phyloP scores from a whole-genome alignment of 495 filamentous ascomycete species.

The Neurospora sp. region DNA sequence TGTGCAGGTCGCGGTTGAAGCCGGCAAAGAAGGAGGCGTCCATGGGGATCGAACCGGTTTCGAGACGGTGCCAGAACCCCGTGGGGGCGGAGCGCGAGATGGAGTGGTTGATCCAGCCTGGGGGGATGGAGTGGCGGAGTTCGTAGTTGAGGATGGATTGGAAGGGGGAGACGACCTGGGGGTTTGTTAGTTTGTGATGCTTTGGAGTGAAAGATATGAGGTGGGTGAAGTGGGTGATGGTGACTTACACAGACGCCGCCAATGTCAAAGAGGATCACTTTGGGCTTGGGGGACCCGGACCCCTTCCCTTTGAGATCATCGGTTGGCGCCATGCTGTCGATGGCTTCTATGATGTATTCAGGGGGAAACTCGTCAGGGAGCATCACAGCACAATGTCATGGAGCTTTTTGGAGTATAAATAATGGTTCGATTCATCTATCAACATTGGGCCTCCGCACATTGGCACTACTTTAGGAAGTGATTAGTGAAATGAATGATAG shows the following conservation, averaged over 20 bases:
- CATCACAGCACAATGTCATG: not conserved
- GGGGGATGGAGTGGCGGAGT: slow-evolving; percentile 57
- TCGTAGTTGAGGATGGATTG: slow-evolving; percentile 90
- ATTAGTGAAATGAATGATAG: not conserved
- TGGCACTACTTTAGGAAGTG: not conserved
- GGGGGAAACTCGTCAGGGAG: slow-evolving; percentile 12
- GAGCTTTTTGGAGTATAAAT: not conserved
- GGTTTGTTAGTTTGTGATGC: slow-evolving; percentile 4
- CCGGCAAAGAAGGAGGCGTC: slow-evolving; percentile 63
- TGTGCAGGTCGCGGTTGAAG: slow-evolving; percentile 65
- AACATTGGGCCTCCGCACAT: not conserved
- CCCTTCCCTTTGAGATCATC: slow-evolving; percentile 16
- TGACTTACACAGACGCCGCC: slow-evolving; percentile 87
- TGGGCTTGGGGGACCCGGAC: slow-evolving; percentile 37
- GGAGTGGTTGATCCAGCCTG: slow-evolving; percentile 83
- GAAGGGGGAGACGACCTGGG: slow-evolving; percentile 79
- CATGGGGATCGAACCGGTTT: slow-evolving; percentile 63
- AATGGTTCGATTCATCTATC: not conserved
- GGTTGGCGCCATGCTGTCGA: slow-evolving; percentile 13
- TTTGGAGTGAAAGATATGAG: not conserved
- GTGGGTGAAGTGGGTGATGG: not conserved
- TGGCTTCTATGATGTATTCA: slow-evolving; percentile 18
- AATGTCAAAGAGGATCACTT: slow-evolving; percentile 89
- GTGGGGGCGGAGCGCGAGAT: slow-evolving; percentile 68
- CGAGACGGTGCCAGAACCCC: slow-evolving; percentile 79